Evolutionary conservation across 345 rosid species (phyloP).

Genomic region (Mallotus nudiflorus): DNA sequence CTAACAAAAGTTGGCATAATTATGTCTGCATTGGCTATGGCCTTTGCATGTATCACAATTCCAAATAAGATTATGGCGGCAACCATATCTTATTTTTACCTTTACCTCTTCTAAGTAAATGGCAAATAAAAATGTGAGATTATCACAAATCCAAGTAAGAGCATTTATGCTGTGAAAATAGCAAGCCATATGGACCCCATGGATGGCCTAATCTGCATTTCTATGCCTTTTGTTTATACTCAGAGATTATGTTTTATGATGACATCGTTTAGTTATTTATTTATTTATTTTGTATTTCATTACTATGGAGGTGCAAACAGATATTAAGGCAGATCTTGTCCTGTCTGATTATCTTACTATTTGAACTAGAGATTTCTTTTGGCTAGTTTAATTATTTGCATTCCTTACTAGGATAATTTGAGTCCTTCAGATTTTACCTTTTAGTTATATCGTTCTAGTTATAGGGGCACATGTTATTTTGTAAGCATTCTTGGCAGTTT

Average conservation of each 20-base stretch:
- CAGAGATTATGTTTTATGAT: slow-evolving; percentile 8
- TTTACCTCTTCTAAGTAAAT: neutral
- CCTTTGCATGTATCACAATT: slow-evolving; percentile 22
- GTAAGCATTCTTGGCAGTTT: no score
- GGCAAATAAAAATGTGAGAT: neutral
- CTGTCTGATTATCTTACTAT: neutral
- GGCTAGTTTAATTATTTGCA: neutral
- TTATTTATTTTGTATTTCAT: no score
- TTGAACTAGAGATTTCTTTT: neutral
- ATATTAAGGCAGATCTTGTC: slow-evolving; percentile 12
- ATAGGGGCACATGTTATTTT: no score
- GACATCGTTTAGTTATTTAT: slow-evolving; percentile 20
- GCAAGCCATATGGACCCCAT: slow-evolving; percentile 14
- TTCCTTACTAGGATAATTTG: neutral
- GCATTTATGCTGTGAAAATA: neutral
- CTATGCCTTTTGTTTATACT: slow-evolving; percentile 23
- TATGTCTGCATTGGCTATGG: slow-evolving; percentile 18
- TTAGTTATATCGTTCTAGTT: neutral
- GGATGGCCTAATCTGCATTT: slow-evolving; percentile 16
- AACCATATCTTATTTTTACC: neutral
- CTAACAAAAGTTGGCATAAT: slow-evolving; percentile 13
- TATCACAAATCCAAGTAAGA: neutral
- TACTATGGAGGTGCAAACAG: slow-evolving; percentile 18
- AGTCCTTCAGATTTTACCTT: neutral
- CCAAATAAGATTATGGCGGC: slow-evolving; percentile 28